Evolutionary conservation across 2,329 filamentous ascomycete genomes (phyloP).

Genomic region (Fonsecaea nubica): DNA sequence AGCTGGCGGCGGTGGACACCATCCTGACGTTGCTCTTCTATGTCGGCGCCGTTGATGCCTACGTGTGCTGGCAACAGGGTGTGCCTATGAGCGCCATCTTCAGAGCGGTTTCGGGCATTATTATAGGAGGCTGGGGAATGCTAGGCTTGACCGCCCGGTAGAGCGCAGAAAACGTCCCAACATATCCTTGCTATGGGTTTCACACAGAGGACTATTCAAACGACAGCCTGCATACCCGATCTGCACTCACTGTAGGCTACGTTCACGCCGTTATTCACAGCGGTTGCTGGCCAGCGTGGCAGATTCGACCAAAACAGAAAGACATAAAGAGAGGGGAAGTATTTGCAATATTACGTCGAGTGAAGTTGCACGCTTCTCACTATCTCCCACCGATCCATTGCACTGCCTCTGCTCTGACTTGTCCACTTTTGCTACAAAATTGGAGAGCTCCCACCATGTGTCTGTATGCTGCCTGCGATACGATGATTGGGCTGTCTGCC

Average conservation of each 20-base stretch:
- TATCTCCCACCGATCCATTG: background rate
- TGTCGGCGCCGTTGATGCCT: constrained; percentile 37
- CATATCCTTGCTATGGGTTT: too few relatives aligned
- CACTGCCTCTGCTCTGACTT: background rate
- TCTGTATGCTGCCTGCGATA: constrained; percentile 4
- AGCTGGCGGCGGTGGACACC: constrained; percentile 40
- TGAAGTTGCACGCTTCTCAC: background rate
- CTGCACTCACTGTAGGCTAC: too few relatives aligned
- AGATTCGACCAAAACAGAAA: background rate
- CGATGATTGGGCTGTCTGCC: background rate
- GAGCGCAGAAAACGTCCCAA: too few relatives aligned
- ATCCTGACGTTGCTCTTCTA: constrained; percentile 34
- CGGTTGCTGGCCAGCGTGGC: background rate
- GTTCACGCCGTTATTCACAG: too few relatives aligned
- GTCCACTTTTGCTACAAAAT: constrained; percentile 6
- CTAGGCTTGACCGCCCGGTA: constrained; percentile 31
- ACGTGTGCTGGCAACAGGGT: constrained; percentile 40
- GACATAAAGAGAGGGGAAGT: background rate
- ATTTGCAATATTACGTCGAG: background rate
- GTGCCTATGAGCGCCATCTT: constrained; percentile 38
- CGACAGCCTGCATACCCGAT: too few relatives aligned
- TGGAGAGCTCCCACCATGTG: constrained; percentile 4
- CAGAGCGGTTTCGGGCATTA: constrained; percentile 32
- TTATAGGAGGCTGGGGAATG: constrained; percentile 40
- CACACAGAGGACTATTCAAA: too few relatives aligned